phyloP scores from a whole-genome alignment of 208 protist genomes.

The Trypanosoma boissoni region DNA sequence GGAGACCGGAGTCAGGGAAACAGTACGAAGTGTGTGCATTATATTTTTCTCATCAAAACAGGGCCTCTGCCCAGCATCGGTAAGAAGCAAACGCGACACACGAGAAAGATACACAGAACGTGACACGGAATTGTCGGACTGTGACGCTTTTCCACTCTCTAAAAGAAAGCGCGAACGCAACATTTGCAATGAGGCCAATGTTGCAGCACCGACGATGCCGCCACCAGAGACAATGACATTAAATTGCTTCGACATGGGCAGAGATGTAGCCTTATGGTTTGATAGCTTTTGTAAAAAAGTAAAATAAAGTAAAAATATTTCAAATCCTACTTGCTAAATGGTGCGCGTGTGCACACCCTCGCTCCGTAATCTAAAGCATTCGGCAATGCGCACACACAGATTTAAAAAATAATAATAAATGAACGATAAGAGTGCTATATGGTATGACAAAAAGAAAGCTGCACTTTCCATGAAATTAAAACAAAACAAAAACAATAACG shows the following conservation, averaged over 20 bases:
- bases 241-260: conserved; percentile 6
- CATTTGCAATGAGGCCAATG: conserved; percentile 68
- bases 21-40: conserved; percentile 74
- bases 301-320: too few relatives aligned
- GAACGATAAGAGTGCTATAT: too few relatives aligned
- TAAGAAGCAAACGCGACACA: conserved; percentile 57
- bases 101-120: conserved; percentile 16
- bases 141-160: neutral
- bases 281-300: too few relatives aligned
- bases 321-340: too few relatives aligned
- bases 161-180: conserved; percentile 46
- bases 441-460: too few relatives aligned
- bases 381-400: too few relatives aligned
- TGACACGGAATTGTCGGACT: neutral
- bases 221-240: conserved; percentile 80
- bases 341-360: too few relatives aligned
- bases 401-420: too few relatives aligned
- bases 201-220: conserved; percentile 68
- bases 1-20: conserved; percentile 77
- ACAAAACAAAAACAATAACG: too few relatives aligned
- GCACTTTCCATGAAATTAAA: too few relatives aligned
- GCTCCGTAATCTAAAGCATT: too few relatives aligned
- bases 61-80: conserved; percentile 46
- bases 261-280: too few relatives aligned
- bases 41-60: conserved; percentile 52